Evolutionary conservation across 129 eudicot genomes (phyloP).

Genomic region (Dittrichia graveolens): DNA sequence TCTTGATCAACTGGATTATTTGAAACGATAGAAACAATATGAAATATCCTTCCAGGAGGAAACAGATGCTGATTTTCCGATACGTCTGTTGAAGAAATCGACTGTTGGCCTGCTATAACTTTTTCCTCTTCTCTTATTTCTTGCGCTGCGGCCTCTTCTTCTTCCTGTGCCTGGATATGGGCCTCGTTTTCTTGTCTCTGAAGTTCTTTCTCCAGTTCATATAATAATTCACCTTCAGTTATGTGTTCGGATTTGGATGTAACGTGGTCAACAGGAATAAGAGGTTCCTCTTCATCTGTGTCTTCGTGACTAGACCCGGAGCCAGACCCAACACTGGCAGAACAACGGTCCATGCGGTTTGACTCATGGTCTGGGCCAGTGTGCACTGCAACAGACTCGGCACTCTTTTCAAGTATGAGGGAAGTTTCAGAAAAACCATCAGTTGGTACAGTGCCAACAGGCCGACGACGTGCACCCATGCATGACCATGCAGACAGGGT

Average conservation of each 20-base stretch:
- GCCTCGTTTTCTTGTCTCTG: conserved; percentile 57
- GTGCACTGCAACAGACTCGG: conserved; percentile 47
- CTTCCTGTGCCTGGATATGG: conserved; percentile 53
- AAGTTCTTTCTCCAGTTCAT: conserved; percentile 88
- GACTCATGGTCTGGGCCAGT: conserved; percentile 31
- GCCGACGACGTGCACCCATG: conserved; percentile 95
- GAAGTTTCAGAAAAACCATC: conserved; percentile 58
- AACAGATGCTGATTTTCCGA: conserved; percentile 64
- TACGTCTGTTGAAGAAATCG: conserved; percentile 57
- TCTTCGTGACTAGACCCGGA: conserved; percentile 57
- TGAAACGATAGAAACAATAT: conserved; percentile 55
- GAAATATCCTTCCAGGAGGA: conserved; percentile 95
- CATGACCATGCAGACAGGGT: conserved; percentile 90
- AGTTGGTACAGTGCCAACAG: conserved; percentile 43
- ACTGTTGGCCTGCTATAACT: conserved; percentile 58
- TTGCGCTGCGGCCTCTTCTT: conserved; percentile 72
- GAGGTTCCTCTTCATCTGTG: conserved; percentile 77
- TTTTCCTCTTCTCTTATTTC: conserved; percentile 85
- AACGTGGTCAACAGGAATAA: conserved; percentile 49
- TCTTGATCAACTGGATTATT: conserved; percentile 32
- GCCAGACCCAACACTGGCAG: conserved; percentile 45
- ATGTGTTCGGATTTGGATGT: conserved; percentile 58
- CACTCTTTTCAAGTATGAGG: conserved; percentile 47
- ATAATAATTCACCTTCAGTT: conserved; percentile 85
- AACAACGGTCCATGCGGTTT: conserved; percentile 37